phyloP scores from a whole-genome alignment of 1,284 basidiomycete species.

The Schizopora paradoxa region DNA sequence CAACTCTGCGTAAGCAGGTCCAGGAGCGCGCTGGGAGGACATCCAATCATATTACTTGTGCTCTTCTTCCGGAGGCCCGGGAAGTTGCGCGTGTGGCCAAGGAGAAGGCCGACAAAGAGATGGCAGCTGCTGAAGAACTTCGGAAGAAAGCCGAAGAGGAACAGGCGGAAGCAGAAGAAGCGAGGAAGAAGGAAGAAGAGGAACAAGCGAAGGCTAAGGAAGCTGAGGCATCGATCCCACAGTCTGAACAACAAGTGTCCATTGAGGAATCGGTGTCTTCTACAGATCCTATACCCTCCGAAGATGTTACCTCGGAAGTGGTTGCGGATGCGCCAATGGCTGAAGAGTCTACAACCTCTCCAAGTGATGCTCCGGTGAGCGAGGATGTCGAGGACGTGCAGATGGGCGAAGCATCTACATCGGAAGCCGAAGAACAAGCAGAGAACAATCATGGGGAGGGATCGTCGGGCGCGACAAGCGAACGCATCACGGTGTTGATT shows the following conservation, averaged over 20 bases:
- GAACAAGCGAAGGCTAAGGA: slow-evolving; percentile 19
- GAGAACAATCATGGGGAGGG: slow-evolving; percentile 20
- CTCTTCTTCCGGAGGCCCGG: slow-evolving; percentile 78
- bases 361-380: slow-evolving; percentile 12
- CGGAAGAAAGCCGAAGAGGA: slow-evolving; percentile 30
- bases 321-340: slow-evolving; percentile 23
- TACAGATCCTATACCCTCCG: no score
- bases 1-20: slow-evolving; percentile 71
- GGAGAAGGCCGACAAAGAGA: slow-evolving; percentile 44
- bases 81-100: slow-evolving; percentile 48
- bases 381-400: slow-evolving; percentile 19
- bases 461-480: slow-evolving; percentile 32
- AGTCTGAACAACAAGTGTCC: no score
- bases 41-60: slow-evolving; percentile 68
- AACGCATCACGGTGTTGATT: slow-evolving; percentile 80
- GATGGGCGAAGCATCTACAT: slow-evolving; percentile 24
- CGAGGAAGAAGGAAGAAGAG: slow-evolving; percentile 19
- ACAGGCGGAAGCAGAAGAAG: slow-evolving; percentile 30
- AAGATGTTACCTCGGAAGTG: slow-evolving; percentile 21
- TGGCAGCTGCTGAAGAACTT: no score
- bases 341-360: slow-evolving; percentile 24
- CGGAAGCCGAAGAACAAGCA: slow-evolving; percentile 18
- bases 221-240: no score
- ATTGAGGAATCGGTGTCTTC: no score
- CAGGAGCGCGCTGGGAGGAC: slow-evolving; percentile 64